Evolutionary conservation across 1,284 basidiomycete genomes (phyloP), one percentile per base, ranked within the genome.

Genomic region (Salmacisia buchloeana): DNA sequence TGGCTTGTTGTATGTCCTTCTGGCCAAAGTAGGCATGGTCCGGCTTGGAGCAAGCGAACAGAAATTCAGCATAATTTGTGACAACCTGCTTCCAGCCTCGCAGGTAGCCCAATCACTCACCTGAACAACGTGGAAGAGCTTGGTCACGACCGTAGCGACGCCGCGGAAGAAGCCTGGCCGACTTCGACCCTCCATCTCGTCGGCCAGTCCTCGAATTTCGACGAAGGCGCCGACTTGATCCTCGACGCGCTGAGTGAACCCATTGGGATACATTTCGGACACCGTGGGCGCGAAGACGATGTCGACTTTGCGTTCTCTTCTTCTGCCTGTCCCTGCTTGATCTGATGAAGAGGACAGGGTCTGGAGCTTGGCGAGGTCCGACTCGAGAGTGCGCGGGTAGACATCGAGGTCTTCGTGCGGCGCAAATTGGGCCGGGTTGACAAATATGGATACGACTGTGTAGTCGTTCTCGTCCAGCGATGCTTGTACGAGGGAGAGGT

Each of bases 381-480:
- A 63, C 6, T 63, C 60, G 33, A 77, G 56, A 0, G 92, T 96
- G 39, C 92, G 87, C 0, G 94, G 94, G 80, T 98, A 98, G 2
- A 87, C 87, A 12, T 86, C 85, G 1, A 97, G 86, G 79, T 97
- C 96, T 82, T 98, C 96, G 69, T 92, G 88, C 0, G 92, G 94
- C 0, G 94, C 92, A 72, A 98, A 98, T 82, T 98, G 94, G 9
- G 94, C 90, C 0, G 96, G 96, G 79, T 98, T 97, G 64, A 97
- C 93, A 80, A 97, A 98, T 71, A 98, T 91, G 13, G 94, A 97
- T 65, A 97, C 84, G 67, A 97, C 87, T 0, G 94, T 97, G 49
- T 89, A 81, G 66, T 94, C 89, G 75, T 94, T 92, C 63, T 88
- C 86, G 0, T 81, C 79, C 4, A 97, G 83, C 0, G 91, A 93